Evolutionary conservation across 495 filamentous ascomycete species (phyloP).

Genomic region (Durotheca rogersii): DNA sequence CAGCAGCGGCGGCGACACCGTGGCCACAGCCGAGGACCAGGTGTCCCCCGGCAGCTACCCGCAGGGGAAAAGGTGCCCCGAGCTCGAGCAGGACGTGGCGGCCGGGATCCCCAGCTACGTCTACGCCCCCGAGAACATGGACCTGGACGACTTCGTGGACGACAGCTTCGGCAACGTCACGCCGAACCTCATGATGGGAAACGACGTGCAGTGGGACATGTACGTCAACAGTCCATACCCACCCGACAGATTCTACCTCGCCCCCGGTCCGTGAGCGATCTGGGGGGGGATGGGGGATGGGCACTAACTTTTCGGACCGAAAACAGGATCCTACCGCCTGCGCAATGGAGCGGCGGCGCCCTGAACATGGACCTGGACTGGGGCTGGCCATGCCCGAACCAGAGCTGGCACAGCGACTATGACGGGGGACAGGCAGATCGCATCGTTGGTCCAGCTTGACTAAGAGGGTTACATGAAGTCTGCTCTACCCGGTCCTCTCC

Average conservation of each 20-base stretch:
- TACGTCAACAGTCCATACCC: conserved; percentile 5
- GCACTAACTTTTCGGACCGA: no score
- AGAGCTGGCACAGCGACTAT: conserved; percentile 22
- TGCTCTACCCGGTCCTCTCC: no score
- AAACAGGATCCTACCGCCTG: conserved; percentile 27
- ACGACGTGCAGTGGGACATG: conserved; percentile 28
- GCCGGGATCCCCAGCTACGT: conserved; percentile 5
- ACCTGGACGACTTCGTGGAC: conserved; percentile 10
- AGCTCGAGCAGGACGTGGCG: conserved; percentile 7
- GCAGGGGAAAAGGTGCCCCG: not conserved
- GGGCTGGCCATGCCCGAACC: conserved; percentile 28
- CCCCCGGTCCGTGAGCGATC: not conserved
- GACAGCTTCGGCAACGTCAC: not conserved
- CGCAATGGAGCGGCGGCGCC: conserved; percentile 22
- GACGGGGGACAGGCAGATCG: not conserved
- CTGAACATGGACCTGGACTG: conserved; percentile 29
- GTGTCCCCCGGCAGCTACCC: not conserved
- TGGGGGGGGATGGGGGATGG: no score
- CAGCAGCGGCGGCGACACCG: not conserved
- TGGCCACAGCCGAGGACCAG: not conserved
- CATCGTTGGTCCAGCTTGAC: not conserved
- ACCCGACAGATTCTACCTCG: not conserved
- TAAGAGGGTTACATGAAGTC: no score
- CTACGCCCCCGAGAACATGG: not conserved
- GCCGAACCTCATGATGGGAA: conserved; percentile 4